Evolutionary conservation across 2,329 filamentous ascomycete species (phyloP), one percentile per base, ranked within the genome.

Genomic region (Ophiostoma sp.): DNA sequence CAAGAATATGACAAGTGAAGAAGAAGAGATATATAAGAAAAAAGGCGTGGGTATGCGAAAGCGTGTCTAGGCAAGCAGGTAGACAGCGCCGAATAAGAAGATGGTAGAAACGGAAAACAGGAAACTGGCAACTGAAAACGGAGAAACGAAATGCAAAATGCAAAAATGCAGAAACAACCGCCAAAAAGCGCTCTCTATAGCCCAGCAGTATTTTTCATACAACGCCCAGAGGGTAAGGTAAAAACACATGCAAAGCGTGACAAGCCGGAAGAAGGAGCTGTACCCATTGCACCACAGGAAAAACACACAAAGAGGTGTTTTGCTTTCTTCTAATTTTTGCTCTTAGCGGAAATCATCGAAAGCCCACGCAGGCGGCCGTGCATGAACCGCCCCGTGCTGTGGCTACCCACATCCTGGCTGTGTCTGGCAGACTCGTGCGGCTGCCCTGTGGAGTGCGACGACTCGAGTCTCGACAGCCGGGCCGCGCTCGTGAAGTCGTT

Each of bases 401-500:
- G 69, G 66, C 49, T 55, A 62, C 16, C 60, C 60, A 38, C 40
- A 11, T 66, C 44, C n/a, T 58, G 18, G 36, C n/a, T 12, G n/a
- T 47, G 45, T 42, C 65, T 27, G n/a, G 44, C 45, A 44, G 44
- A n/a, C 16, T 67, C 63, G 16, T 63, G n/a, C 27, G 69, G 40
- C 52, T 40, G 64, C 7, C 67, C 64, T 11, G n/a, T 64, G 69
- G 84, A 88, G 67, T 87, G 85, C 65, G 83, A 86, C 38, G 90
- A 93, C 80, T 97, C 95, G 72, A 97, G 87, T 71, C 93, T 85
- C 64, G 89, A 89, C 72, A 99, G 80, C 76, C 94, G 88, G 49
- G 92, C 92, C 14, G 93, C 93, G 41, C 91, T 93, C 0, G 94
- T 97, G 75, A 97, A 97, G 74, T 98, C 95, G 74, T 88, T 90